These are phyloP conservation scores for Arabidopsis hybrid DNA, from an alignment of 441 rosid species.

Conservation along the genomic window DNA sequence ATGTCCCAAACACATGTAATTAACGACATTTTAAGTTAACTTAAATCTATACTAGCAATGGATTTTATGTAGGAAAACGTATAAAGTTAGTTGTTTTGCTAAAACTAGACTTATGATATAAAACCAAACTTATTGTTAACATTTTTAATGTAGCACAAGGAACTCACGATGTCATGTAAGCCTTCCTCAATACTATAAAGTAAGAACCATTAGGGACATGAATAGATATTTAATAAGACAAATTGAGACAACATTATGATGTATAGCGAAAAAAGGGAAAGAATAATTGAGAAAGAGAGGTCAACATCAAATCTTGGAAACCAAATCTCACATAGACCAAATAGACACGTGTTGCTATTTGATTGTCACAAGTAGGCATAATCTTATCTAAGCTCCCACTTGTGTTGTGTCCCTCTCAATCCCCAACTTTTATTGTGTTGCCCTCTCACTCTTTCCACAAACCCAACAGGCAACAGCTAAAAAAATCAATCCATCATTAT, in stretches of 20 bases:
- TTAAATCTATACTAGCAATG: background rate
- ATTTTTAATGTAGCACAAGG: background rate
- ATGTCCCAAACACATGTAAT: background rate
- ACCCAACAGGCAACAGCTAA: slow-evolving; percentile 40
- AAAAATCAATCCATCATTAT: slow-evolving; percentile 25
- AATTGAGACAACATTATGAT: slow-evolving; percentile 38
- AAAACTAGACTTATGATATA: background rate
- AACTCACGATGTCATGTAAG: slow-evolving; percentile 11
- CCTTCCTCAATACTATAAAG: slow-evolving; percentile 10
- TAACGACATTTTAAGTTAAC: background rate
- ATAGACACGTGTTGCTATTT: slow-evolving; percentile 40
- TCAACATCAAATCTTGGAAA: slow-evolving; percentile 49
- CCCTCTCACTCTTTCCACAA: slow-evolving; percentile 38
- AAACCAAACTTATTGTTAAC: background rate
- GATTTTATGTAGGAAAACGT: background rate
- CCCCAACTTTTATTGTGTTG: slow-evolving; percentile 28
- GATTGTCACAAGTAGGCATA: slow-evolving; percentile 45
- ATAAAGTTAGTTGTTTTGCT: background rate
- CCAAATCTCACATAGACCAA: slow-evolving; percentile 47
- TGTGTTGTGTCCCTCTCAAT: slow-evolving; percentile 41
- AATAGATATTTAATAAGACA: slow-evolving; percentile 7
- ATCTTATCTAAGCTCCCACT: slow-evolving; percentile 47
- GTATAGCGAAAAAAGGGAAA: slow-evolving; percentile 15
- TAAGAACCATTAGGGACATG: slow-evolving; percentile 21
- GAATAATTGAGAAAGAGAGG: slow-evolving; percentile 46